These are phyloP conservation scores for Fistulinella cinereoalba DNA, from an alignment of 1,284 basidiomycete genomes.

Conservation along the genomic window DNA sequence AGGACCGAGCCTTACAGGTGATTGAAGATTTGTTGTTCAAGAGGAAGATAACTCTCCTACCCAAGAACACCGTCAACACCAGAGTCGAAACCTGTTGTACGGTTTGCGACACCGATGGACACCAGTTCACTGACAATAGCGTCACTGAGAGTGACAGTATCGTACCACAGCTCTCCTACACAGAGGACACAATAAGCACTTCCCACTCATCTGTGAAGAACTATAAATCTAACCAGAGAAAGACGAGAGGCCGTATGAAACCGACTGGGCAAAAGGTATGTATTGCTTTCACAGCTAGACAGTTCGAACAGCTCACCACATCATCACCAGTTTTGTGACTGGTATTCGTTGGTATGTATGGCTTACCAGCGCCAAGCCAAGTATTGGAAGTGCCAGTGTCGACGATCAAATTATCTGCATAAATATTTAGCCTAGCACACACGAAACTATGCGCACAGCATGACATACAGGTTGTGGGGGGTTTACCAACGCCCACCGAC, in stretches of 20 bases:
- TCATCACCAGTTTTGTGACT: constrained; percentile 39
- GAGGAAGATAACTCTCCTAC: constrained; percentile 5
- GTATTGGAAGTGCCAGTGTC: constrained; percentile 51
- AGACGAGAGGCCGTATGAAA: no score
- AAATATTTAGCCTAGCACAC: no score
- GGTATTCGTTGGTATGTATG: constrained; percentile 49
- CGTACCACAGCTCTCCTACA: constrained; percentile 22
- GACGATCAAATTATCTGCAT: constrained; percentile 28
- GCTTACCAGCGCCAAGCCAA: constrained; percentile 55
- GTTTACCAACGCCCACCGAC: no score
- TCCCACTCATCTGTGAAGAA: no score
- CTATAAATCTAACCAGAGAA: no score
- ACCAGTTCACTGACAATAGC: constrained; percentile 27
- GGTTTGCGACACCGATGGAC: constrained; percentile 30
- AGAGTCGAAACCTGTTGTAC: constrained; percentile 16
- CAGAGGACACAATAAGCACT: no score
- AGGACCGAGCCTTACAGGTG: constrained; percentile 35
- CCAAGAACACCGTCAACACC: constrained; percentile 11
- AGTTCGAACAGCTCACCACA: constrained; percentile 46
- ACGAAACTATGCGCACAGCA: no score
- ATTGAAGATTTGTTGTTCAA: constrained; percentile 34
- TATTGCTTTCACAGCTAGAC: no score
- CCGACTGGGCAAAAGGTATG: no score
- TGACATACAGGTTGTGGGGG: no score
- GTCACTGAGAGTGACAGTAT: constrained; percentile 26